Conservation (phyloP, 257 asterid species). For the Henckelia pumila region DNA sequence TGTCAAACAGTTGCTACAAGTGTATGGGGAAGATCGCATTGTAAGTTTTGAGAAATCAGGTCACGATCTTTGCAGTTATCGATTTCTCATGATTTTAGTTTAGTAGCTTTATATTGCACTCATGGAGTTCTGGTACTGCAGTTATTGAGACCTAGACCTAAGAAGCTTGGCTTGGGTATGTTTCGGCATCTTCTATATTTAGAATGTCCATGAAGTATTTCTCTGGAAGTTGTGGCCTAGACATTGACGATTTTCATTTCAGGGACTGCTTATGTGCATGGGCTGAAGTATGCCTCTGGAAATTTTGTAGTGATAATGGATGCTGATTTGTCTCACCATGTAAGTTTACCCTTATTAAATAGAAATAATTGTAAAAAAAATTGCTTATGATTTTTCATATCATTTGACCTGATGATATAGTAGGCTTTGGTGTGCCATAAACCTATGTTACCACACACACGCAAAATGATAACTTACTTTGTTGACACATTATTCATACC, state of each 20-base stretch:
- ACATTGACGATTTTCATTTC: conserved; percentile 33
- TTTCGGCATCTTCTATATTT: conserved; percentile 15
- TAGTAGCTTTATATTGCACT: conserved; percentile 15
- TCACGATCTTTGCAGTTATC: conserved; percentile 16
- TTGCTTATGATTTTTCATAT: background rate
- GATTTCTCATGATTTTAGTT: background rate
- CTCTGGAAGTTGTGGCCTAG: background rate
- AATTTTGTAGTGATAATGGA: conserved; percentile 94
- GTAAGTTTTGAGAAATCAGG: conserved; percentile 40
- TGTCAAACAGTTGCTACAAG: conserved; percentile 80
- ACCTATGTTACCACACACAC: conserved; percentile 1
- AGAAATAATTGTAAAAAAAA: background rate
- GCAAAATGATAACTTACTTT: background rate
- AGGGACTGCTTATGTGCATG: conserved; percentile 96
- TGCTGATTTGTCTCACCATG: conserved; percentile 98
- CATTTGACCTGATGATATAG: conserved; percentile 9
- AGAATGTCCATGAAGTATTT: conserved; percentile 16
- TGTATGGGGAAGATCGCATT: conserved; percentile 84
- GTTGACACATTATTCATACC: conserved; percentile 2
- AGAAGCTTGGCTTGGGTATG: conserved; percentile 93
- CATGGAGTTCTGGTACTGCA: conserved; percentile 40
- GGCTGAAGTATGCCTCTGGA: conserved; percentile 88
- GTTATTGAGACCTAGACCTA: conserved; percentile 85
- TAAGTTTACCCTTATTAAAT: conserved; percentile 39
- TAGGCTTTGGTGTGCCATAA: background rate